Base-by-base conservation (phyloP, 192 early-diverging fungal genomes). In the Obelidium mucronatum region DNA sequence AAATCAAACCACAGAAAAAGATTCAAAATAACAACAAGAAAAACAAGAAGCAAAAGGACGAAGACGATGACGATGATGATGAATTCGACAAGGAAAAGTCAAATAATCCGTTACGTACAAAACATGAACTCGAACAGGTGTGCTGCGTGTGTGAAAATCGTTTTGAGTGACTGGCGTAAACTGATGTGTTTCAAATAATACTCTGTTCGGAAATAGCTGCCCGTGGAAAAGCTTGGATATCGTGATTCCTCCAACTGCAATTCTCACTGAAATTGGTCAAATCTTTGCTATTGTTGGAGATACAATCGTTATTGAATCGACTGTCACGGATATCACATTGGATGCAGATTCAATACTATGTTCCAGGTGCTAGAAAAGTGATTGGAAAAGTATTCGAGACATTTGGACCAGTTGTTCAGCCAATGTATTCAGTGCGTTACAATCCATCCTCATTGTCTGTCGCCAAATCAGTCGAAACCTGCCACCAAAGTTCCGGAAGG, bases 341-440 rank as follows among this genome's bases (percentile, higher is more conserved):
- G 96, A 98, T 75, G 71, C 81, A 0, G 97, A 93, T 22, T 92
- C 87, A 13, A 55, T 96, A 2, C 80, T 98, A 8, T 85, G 90
- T 0, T 85, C 87, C n/a, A 79, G 77, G 15, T n/a, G 86, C 93
- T 28, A 80, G 90, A 65, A 79, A 60, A 40, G 70, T 82, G 30
- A 52, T 83, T 34, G 77, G 80, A 33, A 60, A 62, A 30, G 39
- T 60, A 15, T 96, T 90, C 84, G 97, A 99, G 62, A 95, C 94
- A 0, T 95, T 99, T 87, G 97, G 97, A 4, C 95, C 95, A 8
- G 91, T 99, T 0, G 73, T 83, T 1, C 81, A 86, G 36, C 97
- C 97, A 2, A 78, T 94, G 54, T 98, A 97, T 79, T 88, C 90
- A 19, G 86, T 99, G 17, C 85, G 93, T 17, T 94, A 94, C 79